phyloP scores from a whole-genome alignment of 371 early-diverging fungal species.

The Mucor circinelloides region DNA sequence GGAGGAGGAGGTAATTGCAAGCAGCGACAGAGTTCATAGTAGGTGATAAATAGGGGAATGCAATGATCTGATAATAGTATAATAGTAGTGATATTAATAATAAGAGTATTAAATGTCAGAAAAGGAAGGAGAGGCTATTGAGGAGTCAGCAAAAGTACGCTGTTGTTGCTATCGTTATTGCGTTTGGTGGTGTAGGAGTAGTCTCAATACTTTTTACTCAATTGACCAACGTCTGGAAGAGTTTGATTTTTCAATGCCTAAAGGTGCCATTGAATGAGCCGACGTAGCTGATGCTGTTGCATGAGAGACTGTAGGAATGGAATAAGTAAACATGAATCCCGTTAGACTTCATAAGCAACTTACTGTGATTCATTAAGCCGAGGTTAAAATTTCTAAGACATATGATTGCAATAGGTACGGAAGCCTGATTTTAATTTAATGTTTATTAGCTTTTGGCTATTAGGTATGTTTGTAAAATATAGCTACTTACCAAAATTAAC shows the following conservation, averaged over 20 bases:
- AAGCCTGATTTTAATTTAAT: slow-evolving; percentile 15
- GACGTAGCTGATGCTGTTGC: slow-evolving; percentile 32
- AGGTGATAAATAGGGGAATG: background rate
- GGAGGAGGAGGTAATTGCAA: too few species aligned
- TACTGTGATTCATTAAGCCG: slow-evolving; percentile 42
- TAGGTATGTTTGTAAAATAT: background rate
- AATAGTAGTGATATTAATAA: too few species aligned
- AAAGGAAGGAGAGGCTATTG: background rate
- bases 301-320: slow-evolving; percentile 26
- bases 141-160: background rate
- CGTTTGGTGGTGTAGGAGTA: background rate
- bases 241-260: slow-evolving; percentile 32
- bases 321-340: background rate
- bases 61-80: background rate
- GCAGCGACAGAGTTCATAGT: background rate
- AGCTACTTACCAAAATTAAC: slow-evolving; percentile 25
- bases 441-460: too few species aligned
- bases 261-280: slow-evolving; percentile 30
- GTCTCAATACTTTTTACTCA: slow-evolving; percentile 16
- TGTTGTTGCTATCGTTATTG: background rate
- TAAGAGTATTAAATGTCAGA: background rate
- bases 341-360: background rate
- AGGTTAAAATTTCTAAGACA: slow-evolving; percentile 33
- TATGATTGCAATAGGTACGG: slow-evolving; percentile 30
- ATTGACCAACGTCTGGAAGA: slow-evolving; percentile 38